Evolutionary conservation across 768 basidiomycete species (phyloP).

Genomic region (Epithele typhae): DNA sequence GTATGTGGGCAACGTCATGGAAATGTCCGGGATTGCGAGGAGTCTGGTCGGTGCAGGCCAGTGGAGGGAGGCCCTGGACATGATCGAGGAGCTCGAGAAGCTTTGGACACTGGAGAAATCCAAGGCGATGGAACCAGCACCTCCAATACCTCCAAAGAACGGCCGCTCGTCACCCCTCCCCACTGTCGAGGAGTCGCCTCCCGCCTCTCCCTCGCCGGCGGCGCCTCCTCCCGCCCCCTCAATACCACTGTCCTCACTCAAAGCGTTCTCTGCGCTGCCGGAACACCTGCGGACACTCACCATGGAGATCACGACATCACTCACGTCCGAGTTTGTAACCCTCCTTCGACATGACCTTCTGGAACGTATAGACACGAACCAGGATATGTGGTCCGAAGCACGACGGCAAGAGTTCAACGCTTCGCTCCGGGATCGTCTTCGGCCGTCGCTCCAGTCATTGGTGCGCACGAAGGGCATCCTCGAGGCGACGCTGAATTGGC

Average conservation of each 20-base stretch:
- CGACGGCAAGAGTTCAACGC: constrained; percentile 30
- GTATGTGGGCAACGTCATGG: constrained; percentile 65
- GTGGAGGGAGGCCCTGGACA: constrained; percentile 79
- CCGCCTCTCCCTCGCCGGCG: constrained; percentile 8
- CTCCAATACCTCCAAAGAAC: constrained; percentile 7
- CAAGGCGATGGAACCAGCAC: not conserved
- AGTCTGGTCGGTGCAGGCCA: constrained; percentile 79
- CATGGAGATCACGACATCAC: constrained; percentile 68
- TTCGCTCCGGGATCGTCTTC: constrained; percentile 56
- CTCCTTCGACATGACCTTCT: constrained; percentile 65
- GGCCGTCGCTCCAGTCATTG: constrained; percentile 75
- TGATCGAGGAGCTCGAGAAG: constrained; percentile 63
- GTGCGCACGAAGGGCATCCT: constrained; percentile 66
- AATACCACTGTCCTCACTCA: constrained; percentile 62
- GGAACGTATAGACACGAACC: constrained; percentile 39
- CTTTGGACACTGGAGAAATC: constrained; percentile 40
- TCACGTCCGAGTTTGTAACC: constrained; percentile 75
- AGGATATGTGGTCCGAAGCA: constrained; percentile 9
- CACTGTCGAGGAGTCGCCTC: constrained; percentile 23
- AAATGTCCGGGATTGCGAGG: constrained; percentile 70
- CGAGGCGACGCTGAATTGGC: constrained; percentile 65
- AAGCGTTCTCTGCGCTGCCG: constrained; percentile 74
- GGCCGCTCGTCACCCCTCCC: constrained; percentile 16
- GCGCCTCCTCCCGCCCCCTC: constrained; percentile 21
- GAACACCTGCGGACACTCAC: constrained; percentile 66